Conservation (phyloP, 345 rosid species). For the Excoecaria cochinchinensis region DNA sequence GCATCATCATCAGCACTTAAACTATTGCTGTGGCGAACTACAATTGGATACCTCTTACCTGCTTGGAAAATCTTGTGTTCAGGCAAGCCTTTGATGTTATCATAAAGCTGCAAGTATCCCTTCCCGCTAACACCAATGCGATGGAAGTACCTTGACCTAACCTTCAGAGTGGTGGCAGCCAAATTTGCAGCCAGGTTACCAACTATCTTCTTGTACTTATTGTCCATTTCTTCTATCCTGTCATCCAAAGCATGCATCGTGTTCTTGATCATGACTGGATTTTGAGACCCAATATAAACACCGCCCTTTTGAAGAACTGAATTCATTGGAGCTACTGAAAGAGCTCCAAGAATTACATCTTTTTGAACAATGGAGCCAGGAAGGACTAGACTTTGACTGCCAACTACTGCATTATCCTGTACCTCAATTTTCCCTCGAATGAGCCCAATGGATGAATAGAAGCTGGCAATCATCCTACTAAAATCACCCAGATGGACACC, state of each 20-base stretch:
- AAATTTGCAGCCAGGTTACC: slow-evolving; percentile 58
- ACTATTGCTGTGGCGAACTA: slow-evolving; percentile 66
- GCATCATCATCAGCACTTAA: slow-evolving; percentile 74
- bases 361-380: slow-evolving; percentile 50
- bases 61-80: slow-evolving; percentile 49
- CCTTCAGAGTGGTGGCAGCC: slow-evolving; percentile 60
- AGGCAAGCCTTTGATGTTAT: slow-evolving; percentile 47
- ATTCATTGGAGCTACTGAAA: slow-evolving; percentile 58
- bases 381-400: slow-evolving; percentile 61
- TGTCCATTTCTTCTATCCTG: slow-evolving; percentile 73
- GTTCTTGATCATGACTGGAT: slow-evolving; percentile 61
- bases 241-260: slow-evolving; percentile 59
- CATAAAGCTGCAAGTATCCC: slow-evolving; percentile 49
- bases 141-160: slow-evolving; percentile 64
- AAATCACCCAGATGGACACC: slow-evolving; percentile 76
- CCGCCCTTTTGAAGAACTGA: slow-evolving; percentile 55
- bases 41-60: slow-evolving; percentile 45
- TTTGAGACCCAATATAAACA: slow-evolving; percentile 56
- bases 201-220: slow-evolving; percentile 57
- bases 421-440: slow-evolving; percentile 37
- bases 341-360: slow-evolving; percentile 62
- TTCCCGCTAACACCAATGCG: slow-evolving; percentile 60
- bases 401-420: slow-evolving; percentile 55
- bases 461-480: slow-evolving; percentile 46
- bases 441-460: slow-evolving; percentile 43